These are phyloP conservation scores for Parastagonospora nodorum DNA, from an alignment of 2,329 filamentous ascomycete genomes.

Conservation along the genomic window DNA sequence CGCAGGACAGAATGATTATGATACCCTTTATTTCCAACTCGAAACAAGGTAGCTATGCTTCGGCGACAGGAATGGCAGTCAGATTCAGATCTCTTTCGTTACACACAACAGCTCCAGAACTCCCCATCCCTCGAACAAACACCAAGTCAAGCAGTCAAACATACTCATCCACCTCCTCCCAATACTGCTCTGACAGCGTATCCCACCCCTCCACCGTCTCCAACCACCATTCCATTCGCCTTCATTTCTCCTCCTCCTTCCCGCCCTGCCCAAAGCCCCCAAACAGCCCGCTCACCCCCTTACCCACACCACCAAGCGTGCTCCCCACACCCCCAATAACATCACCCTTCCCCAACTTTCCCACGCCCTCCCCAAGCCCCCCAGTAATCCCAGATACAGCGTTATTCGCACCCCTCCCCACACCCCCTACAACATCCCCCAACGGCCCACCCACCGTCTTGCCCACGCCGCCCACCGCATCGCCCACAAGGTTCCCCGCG, in stretches of 20 bases:
- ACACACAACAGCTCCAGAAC: too few species aligned
- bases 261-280: constrained; percentile 29
- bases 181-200: constrained; percentile 3
- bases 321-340: constrained; percentile 51
- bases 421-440: constrained; percentile 49
- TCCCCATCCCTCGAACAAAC: background rate
- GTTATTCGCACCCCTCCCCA: constrained; percentile 50
- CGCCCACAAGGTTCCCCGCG: constrained; percentile 40
- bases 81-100: constrained; percentile 6
- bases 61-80: constrained; percentile 14
- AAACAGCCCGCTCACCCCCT: constrained; percentile 44
- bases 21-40: constrained; percentile 9
- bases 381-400: constrained; percentile 49
- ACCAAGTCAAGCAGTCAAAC: background rate
- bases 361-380: constrained; percentile 52
- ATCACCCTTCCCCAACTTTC: constrained; percentile 52
- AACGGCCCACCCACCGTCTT: constrained; percentile 45
- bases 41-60: constrained; percentile 4
- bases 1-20: background rate
- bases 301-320: constrained; percentile 48
- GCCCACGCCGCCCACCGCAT: constrained; percentile 47
- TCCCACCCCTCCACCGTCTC: constrained; percentile 3
- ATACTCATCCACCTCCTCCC: constrained; percentile 1
- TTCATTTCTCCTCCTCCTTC: constrained; percentile 24
- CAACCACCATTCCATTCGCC: constrained; percentile 14